Conservation (phyloP, 2,329 filamentous ascomycete genomes). For the Monilinia vaccinii-corymbosi region DNA sequence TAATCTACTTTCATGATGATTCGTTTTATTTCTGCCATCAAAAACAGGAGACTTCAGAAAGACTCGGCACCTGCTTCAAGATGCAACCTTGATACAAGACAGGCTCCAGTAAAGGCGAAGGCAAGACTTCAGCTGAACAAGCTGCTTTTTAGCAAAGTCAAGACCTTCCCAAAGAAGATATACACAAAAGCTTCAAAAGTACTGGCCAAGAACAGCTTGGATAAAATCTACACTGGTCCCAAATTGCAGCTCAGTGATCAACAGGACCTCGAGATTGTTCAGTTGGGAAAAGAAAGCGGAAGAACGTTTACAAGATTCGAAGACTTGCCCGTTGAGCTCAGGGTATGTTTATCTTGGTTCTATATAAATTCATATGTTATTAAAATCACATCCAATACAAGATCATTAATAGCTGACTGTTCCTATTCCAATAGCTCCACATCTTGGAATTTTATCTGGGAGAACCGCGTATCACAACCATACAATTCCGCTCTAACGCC, state of each 20-base stretch:
- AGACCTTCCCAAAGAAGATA: not conserved
- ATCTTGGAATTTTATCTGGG: not conserved
- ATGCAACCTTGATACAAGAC: not conserved
- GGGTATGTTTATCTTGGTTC: not conserved
- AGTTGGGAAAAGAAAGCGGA: not conserved
- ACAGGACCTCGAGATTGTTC: not conserved
- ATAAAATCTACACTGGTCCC: too few species aligned
- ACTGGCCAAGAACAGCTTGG: not conserved
- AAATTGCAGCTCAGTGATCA: not conserved
- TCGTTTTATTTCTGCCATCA: not conserved
- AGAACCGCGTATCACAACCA: not conserved
- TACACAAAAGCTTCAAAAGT: not conserved
- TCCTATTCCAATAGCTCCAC: not conserved
- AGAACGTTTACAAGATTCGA: not conserved
- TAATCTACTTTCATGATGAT: not conserved
- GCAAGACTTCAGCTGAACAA: not conserved
- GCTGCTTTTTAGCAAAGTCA: not conserved
- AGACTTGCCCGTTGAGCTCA: not conserved
- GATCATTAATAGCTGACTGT: not conserved
- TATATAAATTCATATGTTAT: accelerated
- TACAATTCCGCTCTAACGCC: not conserved
- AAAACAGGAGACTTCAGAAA: not conserved
- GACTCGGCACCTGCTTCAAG: too few species aligned
- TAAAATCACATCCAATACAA: accelerated
- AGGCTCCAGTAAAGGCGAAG: not conserved